Evolutionary conservation across 2,329 filamentous ascomycete genomes (phyloP), one percentile per base, ranked within the genome.

Genomic region (Alternaria arbusti): DNA sequence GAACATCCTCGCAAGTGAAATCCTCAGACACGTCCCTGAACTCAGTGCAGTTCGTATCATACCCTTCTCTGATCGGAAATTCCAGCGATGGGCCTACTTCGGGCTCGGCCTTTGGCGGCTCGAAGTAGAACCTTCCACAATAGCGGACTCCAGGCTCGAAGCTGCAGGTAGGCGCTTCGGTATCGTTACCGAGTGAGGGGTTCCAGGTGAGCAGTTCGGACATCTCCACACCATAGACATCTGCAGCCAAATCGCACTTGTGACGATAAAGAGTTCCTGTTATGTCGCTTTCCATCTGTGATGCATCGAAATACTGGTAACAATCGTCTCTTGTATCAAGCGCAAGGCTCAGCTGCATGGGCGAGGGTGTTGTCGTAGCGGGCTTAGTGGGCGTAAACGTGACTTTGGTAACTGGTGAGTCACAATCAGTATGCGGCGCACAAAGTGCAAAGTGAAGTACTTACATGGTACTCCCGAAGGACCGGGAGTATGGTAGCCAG

Each of bases 51-150:
- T 43, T 62, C 52, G 47, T 62, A 58, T 49, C 57, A 47, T 55
- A 63, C 60, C 60, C 60, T 25, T 55, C 55, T 47, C 59, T 58
- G 36, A 58, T 62, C 52, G 47, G 59, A 62, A 54, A 62, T 55
- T 58, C 28, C 28, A 30, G 28, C 28, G 28, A 30, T 30, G 28
- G 28, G 28, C 28, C 28, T 30, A 30, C 28, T 30, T 30, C 28
- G 28, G 28, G 28, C 11, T 30, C 28, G 28, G 28, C 28, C 28
- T 30, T 30, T 30, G 28, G 28, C 1, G 28, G 28, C 28, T 30
- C 28, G 28, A 30, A 30, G 11, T 30, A 30, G 28, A 30, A 30
- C 28, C 28, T 30, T 30, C 28, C 28, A 30, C 28, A 30, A 30
- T 30, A 30, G 25, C 47, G 47, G 22, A 43, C 20, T 30, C 28